Conservation (phyloP, 2,329 filamentous ascomycete species). For the Fusarium decemcellulare region DNA sequence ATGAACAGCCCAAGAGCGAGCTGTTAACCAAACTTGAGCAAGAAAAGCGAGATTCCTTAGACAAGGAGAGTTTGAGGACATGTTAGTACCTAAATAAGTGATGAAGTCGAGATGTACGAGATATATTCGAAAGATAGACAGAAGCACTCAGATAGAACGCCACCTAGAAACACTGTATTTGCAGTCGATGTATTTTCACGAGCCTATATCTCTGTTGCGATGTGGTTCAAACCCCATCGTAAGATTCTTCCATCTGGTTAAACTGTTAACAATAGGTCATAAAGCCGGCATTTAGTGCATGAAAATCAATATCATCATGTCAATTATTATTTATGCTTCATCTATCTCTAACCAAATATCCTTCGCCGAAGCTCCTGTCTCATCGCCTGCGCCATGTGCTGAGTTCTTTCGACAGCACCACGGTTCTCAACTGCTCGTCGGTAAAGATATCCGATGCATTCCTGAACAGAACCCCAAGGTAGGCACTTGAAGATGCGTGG, state of each 20-base stretch:
- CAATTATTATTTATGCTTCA: not conserved
- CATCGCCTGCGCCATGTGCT: constrained; percentile 48
- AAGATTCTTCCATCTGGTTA: too few species aligned
- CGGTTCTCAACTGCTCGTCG: constrained; percentile 57
- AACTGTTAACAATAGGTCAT: too few species aligned
- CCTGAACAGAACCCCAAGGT: constrained; percentile 56
- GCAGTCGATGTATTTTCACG: too few species aligned
- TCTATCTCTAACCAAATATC: constrained; percentile 31
- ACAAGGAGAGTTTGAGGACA: not conserved
- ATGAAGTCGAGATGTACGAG: too few species aligned
- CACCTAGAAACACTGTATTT: too few species aligned
- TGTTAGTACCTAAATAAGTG: not conserved
- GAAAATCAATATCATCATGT: too few species aligned
- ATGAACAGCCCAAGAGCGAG: not conserved
- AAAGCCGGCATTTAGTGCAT: not conserved
- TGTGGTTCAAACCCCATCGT: too few species aligned
- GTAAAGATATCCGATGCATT: constrained; percentile 56
- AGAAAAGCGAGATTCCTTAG: too few species aligned
- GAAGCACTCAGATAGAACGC: too few species aligned
- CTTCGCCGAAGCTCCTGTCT: constrained; percentile 48
- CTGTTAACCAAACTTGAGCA: not conserved
- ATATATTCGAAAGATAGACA: too few species aligned
- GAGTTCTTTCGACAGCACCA: constrained; percentile 52
- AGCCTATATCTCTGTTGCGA: too few species aligned
- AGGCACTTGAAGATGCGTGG: constrained; percentile 54